Evolutionary conservation across 495 filamentous ascomycete species (phyloP), one percentile per base, ranked within the genome.

Genomic region (Trichoderma asperelloides): DNA sequence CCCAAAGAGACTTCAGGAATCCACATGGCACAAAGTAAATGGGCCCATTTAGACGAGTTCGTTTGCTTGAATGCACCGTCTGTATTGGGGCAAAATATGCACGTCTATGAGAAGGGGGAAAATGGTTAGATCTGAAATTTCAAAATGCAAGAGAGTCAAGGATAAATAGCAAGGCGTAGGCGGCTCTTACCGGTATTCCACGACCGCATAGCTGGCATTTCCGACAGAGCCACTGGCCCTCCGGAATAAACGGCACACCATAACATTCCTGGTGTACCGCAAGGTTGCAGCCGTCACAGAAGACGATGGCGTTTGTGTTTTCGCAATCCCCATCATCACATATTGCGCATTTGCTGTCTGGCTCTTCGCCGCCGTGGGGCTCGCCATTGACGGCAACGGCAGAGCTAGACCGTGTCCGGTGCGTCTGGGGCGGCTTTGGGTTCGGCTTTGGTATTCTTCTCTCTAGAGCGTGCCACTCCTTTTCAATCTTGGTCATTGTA

Each of bases 181-280:
- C 41, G 45, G 71, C 67, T 79, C 87, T 80, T 78, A 92, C 90
- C 68, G 92, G 90, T 74, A 89, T 88, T 40, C 92, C 93, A 72
- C 93, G 86, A 62, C 96, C 96, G 74, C 97, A 92, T 68, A 97
- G 81, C 78, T 97, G 92, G 77, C 95, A 99, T 77, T 97, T 97
- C 49, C 95, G 87, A 78, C 95, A 99, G 45, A 97, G 80, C 96
- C 96, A 99, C 75, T 99, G 96, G 7, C 95, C 95, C 78, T 98
- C 95, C 1, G 95, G 95, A 72, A 99, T 98, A 79, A 96, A 97
- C 37, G 96, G 95, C 63, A 99, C 95, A 69, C 95, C 95, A 79
- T 98, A 99, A 78, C 96, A 99, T 76, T 99, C 95, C 74, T 99
- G 95, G 76, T 99, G 95, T 47, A 99, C 95, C 6, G 95, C 95